Evolutionary conservation across 2,329 filamentous ascomycete species (phyloP), one percentile per base, ranked within the genome.

Genomic region (Verticillium klebahnii): DNA sequence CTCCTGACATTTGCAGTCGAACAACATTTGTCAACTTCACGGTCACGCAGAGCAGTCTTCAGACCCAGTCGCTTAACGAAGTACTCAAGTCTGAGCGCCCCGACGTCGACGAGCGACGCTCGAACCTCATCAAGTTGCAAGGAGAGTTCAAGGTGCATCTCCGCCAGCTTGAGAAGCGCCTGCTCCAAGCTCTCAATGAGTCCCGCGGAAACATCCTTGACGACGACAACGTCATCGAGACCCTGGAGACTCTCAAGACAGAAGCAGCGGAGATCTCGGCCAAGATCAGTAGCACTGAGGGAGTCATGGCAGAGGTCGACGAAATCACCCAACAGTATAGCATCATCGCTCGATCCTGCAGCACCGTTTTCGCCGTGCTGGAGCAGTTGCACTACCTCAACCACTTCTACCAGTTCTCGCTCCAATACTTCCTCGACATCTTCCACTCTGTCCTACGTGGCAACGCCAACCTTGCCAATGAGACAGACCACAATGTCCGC

Each of bases 21-120:
- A 98, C 95, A 7, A 99, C 96, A 0, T 97, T 99, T 77, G 95
- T 99, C 84, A 99, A 99, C 78, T 99, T 99, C 70, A 98, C 96
- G 1, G 94, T 99, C 65, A 99, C 95, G 5, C 94, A 98, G 79
- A 97, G 95, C 85, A 98, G 94, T 82, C 83, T 99, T 72, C 95
- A 97, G 78, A 98, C 95, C 2, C 95, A 99, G 77, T 97, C 95
- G 1, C 86, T 99, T 68, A 97, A 97, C 69, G 93, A 99, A 66
- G 95, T 98, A 37, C 85, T 99, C 71, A 98, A 98, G 76, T 97
- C 93, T 15, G 95, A 99, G 81, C 88, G 96, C 61, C 95, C 96
- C 4, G 95, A 99, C 77, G 93, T 99, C 19, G 95, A 99, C 73
- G 93, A 98, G 80, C 87, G 95, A 66, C 88, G 95, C 62, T 96